phyloP scores from a whole-genome alignment of 1,284 basidiomycete species.

The Taiwanofungus camphoratus region DNA sequence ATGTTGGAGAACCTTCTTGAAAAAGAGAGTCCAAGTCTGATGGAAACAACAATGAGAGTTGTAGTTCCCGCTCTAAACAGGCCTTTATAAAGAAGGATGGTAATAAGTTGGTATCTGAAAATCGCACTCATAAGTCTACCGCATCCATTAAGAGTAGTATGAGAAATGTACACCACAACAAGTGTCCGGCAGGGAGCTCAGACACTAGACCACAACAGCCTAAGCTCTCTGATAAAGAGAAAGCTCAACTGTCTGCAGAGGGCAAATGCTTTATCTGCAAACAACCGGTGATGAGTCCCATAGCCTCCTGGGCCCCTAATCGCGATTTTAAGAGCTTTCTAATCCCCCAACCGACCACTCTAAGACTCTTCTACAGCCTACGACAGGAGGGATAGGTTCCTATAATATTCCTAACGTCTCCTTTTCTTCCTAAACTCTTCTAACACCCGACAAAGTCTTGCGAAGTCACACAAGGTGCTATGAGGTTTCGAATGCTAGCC shows the following conservation, averaged over 20 bases:
- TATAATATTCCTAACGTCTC: too few species aligned
- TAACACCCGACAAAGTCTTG: too few species aligned
- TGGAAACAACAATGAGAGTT: background rate
- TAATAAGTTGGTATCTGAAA: background rate
- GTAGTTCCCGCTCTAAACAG: background rate
- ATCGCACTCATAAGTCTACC: background rate
- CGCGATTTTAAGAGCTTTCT: too few species aligned
- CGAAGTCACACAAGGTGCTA: too few species aligned
- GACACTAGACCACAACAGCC: background rate
- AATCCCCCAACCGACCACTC: too few species aligned
- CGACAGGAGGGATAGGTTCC: too few species aligned
- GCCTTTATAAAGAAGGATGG: background rate
- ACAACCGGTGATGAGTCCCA: too few species aligned
- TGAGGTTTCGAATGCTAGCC: too few species aligned
- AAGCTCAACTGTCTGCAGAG: background rate
- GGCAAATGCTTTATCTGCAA: constrained; percentile 5
- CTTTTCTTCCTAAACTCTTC: too few species aligned
- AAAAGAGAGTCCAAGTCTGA: background rate
- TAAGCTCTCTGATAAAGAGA: constrained; percentile 2
- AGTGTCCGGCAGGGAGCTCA: background rate
- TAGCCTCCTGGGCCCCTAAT: too few species aligned
- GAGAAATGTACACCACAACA: background rate
- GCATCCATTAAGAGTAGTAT: background rate
- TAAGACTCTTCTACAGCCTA: too few species aligned
- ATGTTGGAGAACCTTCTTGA: background rate